These are phyloP conservation scores for Colletotrichum limetticola DNA, from an alignment of 2,329 filamentous ascomycete species.

Conservation along the genomic window DNA sequence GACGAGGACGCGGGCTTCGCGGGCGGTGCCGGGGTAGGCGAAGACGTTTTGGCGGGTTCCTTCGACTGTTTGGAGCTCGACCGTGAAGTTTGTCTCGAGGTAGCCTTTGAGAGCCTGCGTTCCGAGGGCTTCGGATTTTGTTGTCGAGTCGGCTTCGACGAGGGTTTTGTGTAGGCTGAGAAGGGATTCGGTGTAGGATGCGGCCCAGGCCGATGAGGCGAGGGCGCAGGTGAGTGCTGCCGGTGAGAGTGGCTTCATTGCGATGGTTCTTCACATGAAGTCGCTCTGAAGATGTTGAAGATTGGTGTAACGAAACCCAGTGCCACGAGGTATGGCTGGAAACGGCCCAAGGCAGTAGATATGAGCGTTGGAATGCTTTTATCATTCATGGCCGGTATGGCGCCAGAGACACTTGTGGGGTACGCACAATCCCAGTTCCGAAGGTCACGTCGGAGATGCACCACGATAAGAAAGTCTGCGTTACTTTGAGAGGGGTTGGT, in stretches of 20 bases:
- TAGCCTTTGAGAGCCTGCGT: constrained; percentile 76
- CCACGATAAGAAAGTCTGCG: background rate
- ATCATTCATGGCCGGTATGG: background rate
- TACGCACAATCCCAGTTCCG: background rate
- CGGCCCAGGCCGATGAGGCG: constrained; percentile 21
- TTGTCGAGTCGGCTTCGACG: constrained; percentile 77
- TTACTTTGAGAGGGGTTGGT: background rate
- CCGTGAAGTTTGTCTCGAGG: constrained; percentile 62
- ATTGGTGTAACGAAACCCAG: no score
- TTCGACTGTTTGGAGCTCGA: constrained; percentile 45
- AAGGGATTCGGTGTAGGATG: constrained; percentile 61
- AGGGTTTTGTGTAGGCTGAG: constrained; percentile 81
- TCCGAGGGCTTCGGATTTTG: constrained; percentile 73
- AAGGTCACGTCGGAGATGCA: background rate
- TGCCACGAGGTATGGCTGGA: background rate
- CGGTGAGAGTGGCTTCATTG: background rate
- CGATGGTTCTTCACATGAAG: background rate
- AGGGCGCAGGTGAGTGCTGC: background rate
- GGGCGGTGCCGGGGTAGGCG: constrained; percentile 67
- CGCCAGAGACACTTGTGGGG: background rate
- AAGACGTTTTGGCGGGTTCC: constrained; percentile 77
- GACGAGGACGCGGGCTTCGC: constrained; percentile 69
- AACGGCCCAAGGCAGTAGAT: background rate
- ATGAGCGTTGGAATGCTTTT: background rate
- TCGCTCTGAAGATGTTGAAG: no score